phyloP scores from a whole-genome alignment of 2,329 filamentous ascomycete species.

The Pseudogymnoascus sp. region DNA sequence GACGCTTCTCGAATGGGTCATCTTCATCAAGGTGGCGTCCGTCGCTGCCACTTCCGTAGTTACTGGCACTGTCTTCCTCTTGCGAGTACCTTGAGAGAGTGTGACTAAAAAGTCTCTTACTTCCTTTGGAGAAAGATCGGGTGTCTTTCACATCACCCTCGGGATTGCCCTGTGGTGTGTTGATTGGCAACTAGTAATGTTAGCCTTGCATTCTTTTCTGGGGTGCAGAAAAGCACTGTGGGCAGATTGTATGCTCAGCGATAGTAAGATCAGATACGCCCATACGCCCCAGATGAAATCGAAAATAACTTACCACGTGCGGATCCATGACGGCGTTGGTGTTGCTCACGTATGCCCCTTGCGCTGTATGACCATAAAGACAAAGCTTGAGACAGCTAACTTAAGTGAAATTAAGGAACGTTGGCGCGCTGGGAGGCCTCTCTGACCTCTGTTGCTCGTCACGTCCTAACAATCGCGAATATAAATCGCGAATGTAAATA shows the following conservation, averaged over 20 bases:
- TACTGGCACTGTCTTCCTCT: conserved; percentile 24
- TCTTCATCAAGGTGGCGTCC: conserved; percentile 17
- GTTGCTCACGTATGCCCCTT: not conserved
- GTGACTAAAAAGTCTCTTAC: conserved; percentile 29
- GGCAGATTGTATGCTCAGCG: not conserved
- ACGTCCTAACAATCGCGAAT: not conserved
- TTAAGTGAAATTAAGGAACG: not conserved
- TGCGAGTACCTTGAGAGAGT: conserved; percentile 17
- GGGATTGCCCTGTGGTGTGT: not conserved
- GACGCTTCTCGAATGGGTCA: conserved; percentile 35
- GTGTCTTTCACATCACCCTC: not conserved
- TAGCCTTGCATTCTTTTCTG: not conserved
- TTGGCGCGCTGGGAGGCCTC: not conserved
- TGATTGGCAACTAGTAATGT: not conserved
- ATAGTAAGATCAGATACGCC: not conserved
- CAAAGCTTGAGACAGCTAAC: not conserved
- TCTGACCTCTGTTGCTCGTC: not conserved
- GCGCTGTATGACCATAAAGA: not conserved
- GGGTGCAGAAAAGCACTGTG: not conserved
- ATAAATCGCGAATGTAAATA: not conserved
- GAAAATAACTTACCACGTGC: not conserved
- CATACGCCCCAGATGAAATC: not conserved
- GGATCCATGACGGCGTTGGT: not conserved
- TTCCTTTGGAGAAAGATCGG: conserved; percentile 12
- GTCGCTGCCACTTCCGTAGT: conserved; percentile 25